Evolutionary conservation across 371 early-diverging fungal species (phyloP).

Genomic region (Lichtheimia ramosa): DNA sequence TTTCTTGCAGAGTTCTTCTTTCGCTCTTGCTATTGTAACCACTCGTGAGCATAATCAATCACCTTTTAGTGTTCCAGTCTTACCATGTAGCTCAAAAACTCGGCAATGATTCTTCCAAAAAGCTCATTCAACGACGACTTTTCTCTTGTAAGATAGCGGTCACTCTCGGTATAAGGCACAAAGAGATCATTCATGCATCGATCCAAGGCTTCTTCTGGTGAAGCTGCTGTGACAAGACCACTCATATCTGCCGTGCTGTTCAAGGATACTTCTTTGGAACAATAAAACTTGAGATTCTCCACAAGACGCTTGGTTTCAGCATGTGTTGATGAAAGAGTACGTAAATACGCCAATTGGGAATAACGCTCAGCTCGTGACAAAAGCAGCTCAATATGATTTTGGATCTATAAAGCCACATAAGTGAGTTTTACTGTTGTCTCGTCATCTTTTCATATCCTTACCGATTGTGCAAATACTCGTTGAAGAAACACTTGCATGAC

Average conservation of each 20-base stretch:
- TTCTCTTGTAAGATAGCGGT: constrained; percentile 84
- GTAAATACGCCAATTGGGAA: constrained; percentile 78
- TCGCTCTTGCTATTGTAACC: constrained; percentile 50
- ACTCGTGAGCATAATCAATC: not conserved
- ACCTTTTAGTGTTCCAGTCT: not conserved
- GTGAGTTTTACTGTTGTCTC: too few species aligned
- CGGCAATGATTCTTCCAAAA: constrained; percentile 57
- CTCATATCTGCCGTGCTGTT: constrained; percentile 24
- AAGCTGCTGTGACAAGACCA: constrained; percentile 40
- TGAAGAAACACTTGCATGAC: constrained; percentile 93
- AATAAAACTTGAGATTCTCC: constrained; percentile 65
- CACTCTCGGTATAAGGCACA: constrained; percentile 89
- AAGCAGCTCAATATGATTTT: constrained; percentile 81
- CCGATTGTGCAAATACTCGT: constrained; percentile 94
- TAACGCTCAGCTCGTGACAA: constrained; percentile 68
- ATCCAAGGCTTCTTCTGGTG: constrained; percentile 69
- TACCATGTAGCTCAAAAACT: constrained; percentile 48
- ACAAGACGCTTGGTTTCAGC: constrained; percentile 75
- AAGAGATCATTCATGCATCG: constrained; percentile 94
- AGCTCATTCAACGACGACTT: constrained; percentile 59
- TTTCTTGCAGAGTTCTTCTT: constrained; percentile 59
- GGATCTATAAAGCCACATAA: constrained; percentile 55
- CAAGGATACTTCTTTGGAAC: constrained; percentile 54
- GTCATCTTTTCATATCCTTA: constrained; percentile 31
- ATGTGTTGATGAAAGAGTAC: constrained; percentile 76